Conservation (phyloP, 2,329 filamentous ascomycete genomes). For the Biscogniauxia mediterranea region DNA sequence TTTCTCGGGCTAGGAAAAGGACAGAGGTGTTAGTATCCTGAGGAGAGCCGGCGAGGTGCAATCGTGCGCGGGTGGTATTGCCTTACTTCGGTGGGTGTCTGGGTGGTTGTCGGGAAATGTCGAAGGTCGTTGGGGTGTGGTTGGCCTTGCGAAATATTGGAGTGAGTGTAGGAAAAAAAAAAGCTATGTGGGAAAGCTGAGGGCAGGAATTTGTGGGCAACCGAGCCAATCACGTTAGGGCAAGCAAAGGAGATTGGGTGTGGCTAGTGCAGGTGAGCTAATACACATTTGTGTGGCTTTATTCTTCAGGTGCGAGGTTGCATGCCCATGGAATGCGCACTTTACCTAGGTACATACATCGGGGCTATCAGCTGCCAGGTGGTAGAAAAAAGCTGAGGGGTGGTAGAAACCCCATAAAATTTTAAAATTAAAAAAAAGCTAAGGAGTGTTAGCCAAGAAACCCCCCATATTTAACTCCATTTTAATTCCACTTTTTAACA, state of each 20-base stretch:
- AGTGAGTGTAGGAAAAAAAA: conserved; percentile 15
- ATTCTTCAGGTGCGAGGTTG: too few relatives aligned
- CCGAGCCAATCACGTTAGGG: conserved; percentile 31
- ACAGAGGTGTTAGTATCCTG: conserved; percentile 8
- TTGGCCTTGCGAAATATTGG: conserved; percentile 27
- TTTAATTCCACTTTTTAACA: too few relatives aligned
- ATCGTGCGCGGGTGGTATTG: conserved; percentile 20
- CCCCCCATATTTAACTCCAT: too few relatives aligned
- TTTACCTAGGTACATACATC: too few relatives aligned
- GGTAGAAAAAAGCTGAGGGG: too few relatives aligned
- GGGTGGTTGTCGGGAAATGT: conserved; percentile 28
- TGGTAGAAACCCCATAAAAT: too few relatives aligned
- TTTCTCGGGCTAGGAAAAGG: conserved; percentile 13
- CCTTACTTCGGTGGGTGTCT: conserved; percentile 22
- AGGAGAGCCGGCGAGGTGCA: conserved; percentile 6
- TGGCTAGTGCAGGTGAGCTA: conserved; percentile 17
- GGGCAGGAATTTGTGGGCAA: conserved; percentile 31
- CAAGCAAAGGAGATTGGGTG: conserved; percentile 12
- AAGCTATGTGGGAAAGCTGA: conserved; percentile 27
- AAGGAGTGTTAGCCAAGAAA: too few relatives aligned
- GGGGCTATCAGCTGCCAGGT: too few relatives aligned
- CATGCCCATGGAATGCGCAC: too few relatives aligned
- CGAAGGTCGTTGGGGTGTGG: conserved; percentile 23
- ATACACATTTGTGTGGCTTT: background rate
- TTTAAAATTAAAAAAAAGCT: too few relatives aligned